Base-by-base conservation (phyloP, 495 filamentous ascomycete genomes). In the Aspergillus bertholletiae region DNA sequence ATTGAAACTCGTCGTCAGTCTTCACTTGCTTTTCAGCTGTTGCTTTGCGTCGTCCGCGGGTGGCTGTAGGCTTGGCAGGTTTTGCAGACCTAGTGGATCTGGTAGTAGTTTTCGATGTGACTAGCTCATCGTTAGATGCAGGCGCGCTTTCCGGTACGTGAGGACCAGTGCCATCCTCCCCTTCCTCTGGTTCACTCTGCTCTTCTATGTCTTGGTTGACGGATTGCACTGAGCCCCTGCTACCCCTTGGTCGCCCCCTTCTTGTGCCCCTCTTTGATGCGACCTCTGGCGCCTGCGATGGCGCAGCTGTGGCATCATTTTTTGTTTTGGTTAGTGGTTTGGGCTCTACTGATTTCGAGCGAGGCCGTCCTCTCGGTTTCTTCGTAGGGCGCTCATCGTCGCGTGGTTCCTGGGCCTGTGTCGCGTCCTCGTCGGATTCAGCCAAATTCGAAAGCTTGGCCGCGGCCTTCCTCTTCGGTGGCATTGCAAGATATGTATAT, bases 341-440 rank as follows among this genome's bases (percentile, higher is more conserved):
- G 13, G 54, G 46, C 20, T 66, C 67, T 21, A 58, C 46, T 2
- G 60, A 64, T 34, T 59, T 60, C 8, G 67, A 67, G 51, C 70
- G 69, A 39, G 72, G 72, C 56, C 74, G 61, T 26, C 75, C 74
- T 66, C 72, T 49, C 26, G 64, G 45, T 54, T 70, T 79, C 59
- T 78, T 79, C 17, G 63, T 51, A 7, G 74, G 67, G 34, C 69
- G 75, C 49, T 74, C 63, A 55, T 68, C 70, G 18, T 60, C 60
- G 30, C 57, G 60, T 21, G 56, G 40, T 49, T 69, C 65, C 24
- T 71, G 63, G 54, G 56, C 50, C 44, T 69, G 65, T 50, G 71
- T 71, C 27, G 76, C 73, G 68, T 87, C 84, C 46, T 90, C 87
- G 49, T 88, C 86, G 35, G 84, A 88, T 54, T 84, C 86, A 32